Conservation (phyloP, 257 asterid genomes). For the Solanum tarapatanum region DNA sequence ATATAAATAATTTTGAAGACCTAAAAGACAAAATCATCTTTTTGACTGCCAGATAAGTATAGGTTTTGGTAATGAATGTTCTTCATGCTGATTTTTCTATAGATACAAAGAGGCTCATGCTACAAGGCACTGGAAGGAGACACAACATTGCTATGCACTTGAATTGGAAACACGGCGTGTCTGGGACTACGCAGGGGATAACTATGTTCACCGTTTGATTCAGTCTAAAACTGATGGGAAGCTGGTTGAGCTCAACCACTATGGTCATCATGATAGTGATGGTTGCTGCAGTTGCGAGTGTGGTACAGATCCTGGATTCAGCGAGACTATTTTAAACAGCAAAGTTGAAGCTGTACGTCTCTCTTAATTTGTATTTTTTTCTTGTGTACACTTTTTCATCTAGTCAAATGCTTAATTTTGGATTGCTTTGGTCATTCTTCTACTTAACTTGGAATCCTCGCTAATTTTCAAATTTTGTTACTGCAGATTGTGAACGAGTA, state of each 20-base stretch:
- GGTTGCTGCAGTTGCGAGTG: conserved; percentile 31
- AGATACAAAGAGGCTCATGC: conserved; percentile 84
- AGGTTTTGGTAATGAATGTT: neutral
- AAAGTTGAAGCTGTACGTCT: conserved; percentile 69
- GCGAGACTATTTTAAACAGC: conserved; percentile 42
- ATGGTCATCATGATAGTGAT: conserved; percentile 33
- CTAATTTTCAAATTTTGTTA: conserved; percentile 1
- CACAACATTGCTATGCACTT: conserved; percentile 91
- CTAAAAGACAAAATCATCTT: conserved; percentile 4
- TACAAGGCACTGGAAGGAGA: conserved; percentile 82
- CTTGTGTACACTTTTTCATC: conserved; percentile 1
- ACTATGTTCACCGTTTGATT: conserved; percentile 91
- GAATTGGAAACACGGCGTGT: conserved; percentile 96
- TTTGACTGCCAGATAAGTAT: neutral
- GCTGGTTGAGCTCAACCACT: conserved; percentile 79
- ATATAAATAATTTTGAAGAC: neutral
- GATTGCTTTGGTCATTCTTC: neutral
- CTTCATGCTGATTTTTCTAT: conserved; percentile 2
- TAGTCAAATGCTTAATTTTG: neutral
- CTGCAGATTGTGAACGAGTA: conserved; percentile 88
- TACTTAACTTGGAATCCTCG: neutral
- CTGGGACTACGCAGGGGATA: conserved; percentile 95
- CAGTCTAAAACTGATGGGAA: conserved; percentile 95
- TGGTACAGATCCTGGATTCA: conserved; percentile 26
- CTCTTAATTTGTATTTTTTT: neutral